phyloP scores from a whole-genome alignment of 2,329 filamentous ascomycete species.

The Fusarium succisae region DNA sequence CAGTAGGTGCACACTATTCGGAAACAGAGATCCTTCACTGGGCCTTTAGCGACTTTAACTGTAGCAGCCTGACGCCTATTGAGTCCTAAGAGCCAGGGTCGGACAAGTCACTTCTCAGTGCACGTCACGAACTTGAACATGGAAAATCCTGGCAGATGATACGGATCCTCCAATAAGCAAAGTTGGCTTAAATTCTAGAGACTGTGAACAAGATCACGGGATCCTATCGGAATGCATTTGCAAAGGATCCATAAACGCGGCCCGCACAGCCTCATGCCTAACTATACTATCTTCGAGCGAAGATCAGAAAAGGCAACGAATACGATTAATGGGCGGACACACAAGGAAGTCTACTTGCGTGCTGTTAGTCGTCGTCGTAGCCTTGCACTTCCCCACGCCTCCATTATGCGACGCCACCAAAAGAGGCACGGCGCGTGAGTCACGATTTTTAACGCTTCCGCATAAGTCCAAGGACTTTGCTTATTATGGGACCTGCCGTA shows the following conservation, averaged over 20 bases:
- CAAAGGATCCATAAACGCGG: not conserved
- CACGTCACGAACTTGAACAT: conserved; percentile 34
- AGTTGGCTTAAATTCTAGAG: conserved; percentile 12
- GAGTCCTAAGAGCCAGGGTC: conserved; percentile 12
- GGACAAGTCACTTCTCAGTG: conserved; percentile 26
- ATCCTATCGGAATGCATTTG: conserved; percentile 11
- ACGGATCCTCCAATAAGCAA: conserved; percentile 17
- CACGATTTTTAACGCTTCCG: conserved; percentile 29
- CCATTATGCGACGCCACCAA: conserved; percentile 36
- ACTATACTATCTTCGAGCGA: conserved; percentile 28
- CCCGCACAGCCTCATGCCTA: conserved; percentile 29
- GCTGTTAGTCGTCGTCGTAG: conserved; percentile 40
- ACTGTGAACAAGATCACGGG: conserved; percentile 41
- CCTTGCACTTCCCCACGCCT: conserved; percentile 36
- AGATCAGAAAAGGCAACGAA: conserved; percentile 13
- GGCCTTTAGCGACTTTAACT: conserved; percentile 13
- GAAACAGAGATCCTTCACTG: conserved; percentile 17
- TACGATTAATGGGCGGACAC: not conserved
- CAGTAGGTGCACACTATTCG: conserved; percentile 19
- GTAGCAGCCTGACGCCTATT: conserved; percentile 28
- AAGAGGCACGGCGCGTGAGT: conserved; percentile 36
- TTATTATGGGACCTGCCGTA: conserved; percentile 20
- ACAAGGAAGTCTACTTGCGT: conserved; percentile 1
- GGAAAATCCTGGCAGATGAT: conserved; percentile 28
- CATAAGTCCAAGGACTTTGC: conserved; percentile 26